Percentiles rank a stretch among this genome's conserved stretches.
These are phyloP conservation scores for Mycena epipterygia DNA, from an alignment of 768 basidiomycete genomes.

Conservation along the genomic window DNA sequence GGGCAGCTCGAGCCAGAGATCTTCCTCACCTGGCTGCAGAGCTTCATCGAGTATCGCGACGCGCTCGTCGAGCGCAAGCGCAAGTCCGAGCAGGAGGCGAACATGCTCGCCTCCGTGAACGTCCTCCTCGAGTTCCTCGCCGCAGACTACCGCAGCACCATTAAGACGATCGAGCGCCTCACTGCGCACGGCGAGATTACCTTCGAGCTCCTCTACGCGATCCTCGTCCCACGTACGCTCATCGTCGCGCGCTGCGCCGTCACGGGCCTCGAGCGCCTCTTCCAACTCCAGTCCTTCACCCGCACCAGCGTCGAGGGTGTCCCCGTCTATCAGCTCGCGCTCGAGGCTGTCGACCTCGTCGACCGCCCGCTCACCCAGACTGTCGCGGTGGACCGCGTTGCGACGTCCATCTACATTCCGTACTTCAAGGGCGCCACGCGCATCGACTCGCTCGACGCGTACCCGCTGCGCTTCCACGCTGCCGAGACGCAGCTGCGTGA, in stretches of 20 bases:
- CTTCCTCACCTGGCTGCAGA: constrained; percentile 65
- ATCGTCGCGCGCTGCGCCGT: constrained; percentile 66
- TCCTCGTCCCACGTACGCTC: constrained; percentile 67
- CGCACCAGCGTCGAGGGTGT: constrained; percentile 52
- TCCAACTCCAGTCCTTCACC: constrained; percentile 58
- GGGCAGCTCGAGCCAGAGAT: constrained; percentile 68
- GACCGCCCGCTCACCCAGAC: constrained; percentile 51
- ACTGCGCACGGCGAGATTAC: constrained; percentile 70
- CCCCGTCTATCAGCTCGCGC: constrained; percentile 57
- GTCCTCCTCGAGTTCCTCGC: constrained; percentile 65
- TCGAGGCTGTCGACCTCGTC: constrained; percentile 67
- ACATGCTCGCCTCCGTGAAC: constrained; percentile 59
- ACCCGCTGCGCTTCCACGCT: constrained; percentile 66
- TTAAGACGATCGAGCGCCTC: constrained; percentile 61
- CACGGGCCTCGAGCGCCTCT: constrained; percentile 65
- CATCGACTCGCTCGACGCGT: constrained; percentile 64
- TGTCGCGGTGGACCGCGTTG: constrained; percentile 56
- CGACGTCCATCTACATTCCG: constrained; percentile 55
- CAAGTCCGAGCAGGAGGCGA: constrained; percentile 55
- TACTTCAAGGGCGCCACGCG: constrained; percentile 64
- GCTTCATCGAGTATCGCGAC: constrained; percentile 60
- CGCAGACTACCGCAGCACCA: constrained; percentile 62
- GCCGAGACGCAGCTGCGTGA: constrained; percentile 58
- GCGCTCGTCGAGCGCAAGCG: constrained; percentile 52
- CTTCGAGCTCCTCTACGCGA: constrained; percentile 66